These are phyloP conservation scores for Coffea canephora DNA, from an alignment of 257 asterid genomes.

Conservation along the genomic window DNA sequence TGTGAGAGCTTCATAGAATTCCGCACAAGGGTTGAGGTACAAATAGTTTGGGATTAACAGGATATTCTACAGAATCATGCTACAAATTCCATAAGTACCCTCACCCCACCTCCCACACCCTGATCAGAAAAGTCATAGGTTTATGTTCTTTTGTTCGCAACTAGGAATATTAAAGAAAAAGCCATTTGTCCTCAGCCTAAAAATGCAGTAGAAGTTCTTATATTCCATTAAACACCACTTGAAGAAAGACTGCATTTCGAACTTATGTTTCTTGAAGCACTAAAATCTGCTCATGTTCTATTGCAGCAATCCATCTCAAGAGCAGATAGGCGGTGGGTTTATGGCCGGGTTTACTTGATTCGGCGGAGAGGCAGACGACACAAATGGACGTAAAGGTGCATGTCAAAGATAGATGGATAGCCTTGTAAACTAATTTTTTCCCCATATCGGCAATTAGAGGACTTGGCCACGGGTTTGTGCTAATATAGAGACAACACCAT, in stretches of 20 bases:
- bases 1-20: slow-evolving; percentile 93
- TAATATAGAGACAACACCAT: not conserved
- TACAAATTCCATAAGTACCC: not conserved
- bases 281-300: not conserved
- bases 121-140: not conserved
- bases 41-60: not conserved
- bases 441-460: not conserved
- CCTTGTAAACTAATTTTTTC: not conserved
- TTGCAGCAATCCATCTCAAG: slow-evolving; percentile 64
- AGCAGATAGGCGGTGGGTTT: slow-evolving; percentile 77
- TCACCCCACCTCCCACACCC: not conserved
- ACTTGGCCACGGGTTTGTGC: not conserved
- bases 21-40: slow-evolving; percentile 83
- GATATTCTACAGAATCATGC: not conserved
- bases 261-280: not conserved
- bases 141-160: not conserved
- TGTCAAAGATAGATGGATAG: not conserved
- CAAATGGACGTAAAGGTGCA: slow-evolving; percentile 41
- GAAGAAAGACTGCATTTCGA: not conserved
- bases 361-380: slow-evolving; percentile 54
- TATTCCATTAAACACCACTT: not conserved
- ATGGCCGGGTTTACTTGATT: slow-evolving; percentile 89
- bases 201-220: not conserved
- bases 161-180: not conserved
- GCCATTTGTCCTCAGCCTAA: not conserved